Evolutionary conservation across 495 filamentous ascomycete genomes (phyloP).

Genomic region (Penicillium paradoxum): DNA sequence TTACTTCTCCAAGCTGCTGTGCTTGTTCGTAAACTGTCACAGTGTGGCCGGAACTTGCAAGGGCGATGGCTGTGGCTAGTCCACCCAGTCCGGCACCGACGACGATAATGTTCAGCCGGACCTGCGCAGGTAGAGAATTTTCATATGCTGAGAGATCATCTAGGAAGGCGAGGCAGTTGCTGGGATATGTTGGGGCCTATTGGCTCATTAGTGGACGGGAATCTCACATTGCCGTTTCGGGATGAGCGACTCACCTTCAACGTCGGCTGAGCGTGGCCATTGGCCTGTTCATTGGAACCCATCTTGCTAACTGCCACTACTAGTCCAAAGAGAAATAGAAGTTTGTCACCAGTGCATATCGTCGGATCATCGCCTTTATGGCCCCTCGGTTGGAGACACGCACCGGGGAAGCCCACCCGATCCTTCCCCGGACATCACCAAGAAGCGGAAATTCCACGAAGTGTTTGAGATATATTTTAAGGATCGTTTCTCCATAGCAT

Average conservation of each 20-base stretch:
- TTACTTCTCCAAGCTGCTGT: conserved; percentile 29
- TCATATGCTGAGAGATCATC: background rate
- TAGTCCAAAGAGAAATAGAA: background rate
- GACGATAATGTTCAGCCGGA: conserved; percentile 32
- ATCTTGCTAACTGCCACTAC: background rate
- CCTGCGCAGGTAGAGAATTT: background rate
- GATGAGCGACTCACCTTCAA: background rate
- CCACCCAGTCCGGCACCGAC: conserved; percentile 32
- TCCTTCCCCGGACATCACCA: background rate
- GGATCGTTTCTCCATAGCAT: background rate
- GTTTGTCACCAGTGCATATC: background rate
- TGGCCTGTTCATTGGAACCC: background rate
- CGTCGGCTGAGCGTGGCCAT: background rate
- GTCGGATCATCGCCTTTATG: background rate
- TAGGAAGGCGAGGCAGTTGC: background rate
- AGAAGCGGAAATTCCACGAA: background rate
- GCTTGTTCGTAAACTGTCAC: conserved; percentile 49
- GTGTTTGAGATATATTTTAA: background rate
- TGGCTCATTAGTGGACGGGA: background rate
- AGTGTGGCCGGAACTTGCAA: conserved; percentile 34
- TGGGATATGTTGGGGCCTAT: conserved; percentile 1
- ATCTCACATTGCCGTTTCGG: background rate
- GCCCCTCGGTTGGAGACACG: background rate
- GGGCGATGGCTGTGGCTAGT: conserved; percentile 47
- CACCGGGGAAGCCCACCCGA: background rate